Evolutionary conservation across 805 yeast species (phyloP).

Genomic region (Candida pseudofarinosa): DNA sequence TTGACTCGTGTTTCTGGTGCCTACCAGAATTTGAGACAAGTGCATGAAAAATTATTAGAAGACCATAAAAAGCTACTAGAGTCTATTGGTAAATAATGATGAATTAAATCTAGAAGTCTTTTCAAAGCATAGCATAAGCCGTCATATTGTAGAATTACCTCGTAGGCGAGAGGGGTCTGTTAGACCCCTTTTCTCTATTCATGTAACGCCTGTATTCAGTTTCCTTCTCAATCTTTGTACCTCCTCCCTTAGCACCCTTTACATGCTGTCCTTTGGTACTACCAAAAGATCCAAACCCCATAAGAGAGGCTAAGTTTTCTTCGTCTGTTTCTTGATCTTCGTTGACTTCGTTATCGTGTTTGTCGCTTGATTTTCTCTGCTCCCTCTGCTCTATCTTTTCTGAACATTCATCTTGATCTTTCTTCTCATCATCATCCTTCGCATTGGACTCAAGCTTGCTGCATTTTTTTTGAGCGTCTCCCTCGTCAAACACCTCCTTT

Average conservation of each 20-base stretch:
- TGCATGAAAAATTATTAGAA: slow-evolving; percentile 54
- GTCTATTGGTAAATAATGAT: slow-evolving; percentile 9
- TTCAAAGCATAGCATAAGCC: not conserved
- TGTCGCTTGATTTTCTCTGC: slow-evolving; percentile 8
- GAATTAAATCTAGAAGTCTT: not conserved
- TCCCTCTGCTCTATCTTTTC: slow-evolving; percentile 3
- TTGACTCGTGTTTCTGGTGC: slow-evolving; percentile 52
- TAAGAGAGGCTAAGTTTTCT: slow-evolving; percentile 37
- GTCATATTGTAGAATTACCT: slow-evolving; percentile 10
- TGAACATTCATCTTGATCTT: slow-evolving; percentile 10
- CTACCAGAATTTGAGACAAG: slow-evolving; percentile 52
- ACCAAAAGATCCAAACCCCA: slow-evolving; percentile 58
- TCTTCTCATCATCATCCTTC: not conserved
- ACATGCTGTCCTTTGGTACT: slow-evolving; percentile 58
- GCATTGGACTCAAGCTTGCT: too few species aligned
- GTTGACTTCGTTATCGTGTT: slow-evolving; percentile 1
- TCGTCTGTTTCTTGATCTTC: slow-evolving; percentile 17
- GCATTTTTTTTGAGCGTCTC: too few species aligned
- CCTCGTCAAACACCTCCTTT: too few species aligned
- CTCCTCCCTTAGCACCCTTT: slow-evolving; percentile 45
- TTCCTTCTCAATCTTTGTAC: slow-evolving; percentile 32
- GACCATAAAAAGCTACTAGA: slow-evolving; percentile 41
- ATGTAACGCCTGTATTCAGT: slow-evolving; percentile 56
- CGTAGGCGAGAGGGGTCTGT: slow-evolving; percentile 50
- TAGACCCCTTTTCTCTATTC: slow-evolving; percentile 55